Evolutionary conservation across 2,329 filamentous ascomycete species (phyloP), one percentile per base, ranked within the genome.

Genomic region (Phyllosticta citriasiana): DNA sequence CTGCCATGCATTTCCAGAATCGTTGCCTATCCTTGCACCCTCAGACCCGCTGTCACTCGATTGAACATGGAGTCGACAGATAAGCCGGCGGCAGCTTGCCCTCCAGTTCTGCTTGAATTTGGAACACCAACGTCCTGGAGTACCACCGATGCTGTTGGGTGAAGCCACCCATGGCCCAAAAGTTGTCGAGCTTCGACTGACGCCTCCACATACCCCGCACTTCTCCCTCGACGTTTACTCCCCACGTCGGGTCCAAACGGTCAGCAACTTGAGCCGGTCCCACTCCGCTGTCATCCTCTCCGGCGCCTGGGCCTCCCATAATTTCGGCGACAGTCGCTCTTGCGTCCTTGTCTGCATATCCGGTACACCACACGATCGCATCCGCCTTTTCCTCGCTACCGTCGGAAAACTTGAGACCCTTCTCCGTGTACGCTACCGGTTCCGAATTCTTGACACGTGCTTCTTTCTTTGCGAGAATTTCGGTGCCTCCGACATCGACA

Each of bases 321-420:
- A 74, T 66, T 22, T 69, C 69, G 1, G 65, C 64, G 0, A 69
- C 70, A 1, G 2, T 55, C 14, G 10, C 53, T 25, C 70, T 64
- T 12, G 66, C 67, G 55, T 78, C 67, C 30, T 78, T 77, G 19
- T 69, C 68, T 59, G 74, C 72, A 65, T 77, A 80, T 2, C 78
- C 78, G 0, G 78, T 80, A 6, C 74, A 72, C 26, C 79, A 75
- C 8, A 81, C 71, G 33, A 81, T 75, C 59, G 79, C 68, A 59
- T 80, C 77, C 4, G 77, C 78, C 3, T 74, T 65, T 1, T 79
- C 62, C 47, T 73, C 68, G 1, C 68, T 72, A 1, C 76, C 77
- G 63, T 81, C 77, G 3, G 70, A 71, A 53, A 80, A 78, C 12
- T 70, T 62, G 4, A 81, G 68, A 1, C 76, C 78, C 1, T 73